Evolutionary conservation across 768 basidiomycete genomes (phyloP), one percentile per base, ranked within the genome.

Genomic region (Dioszegia crocea): DNA sequence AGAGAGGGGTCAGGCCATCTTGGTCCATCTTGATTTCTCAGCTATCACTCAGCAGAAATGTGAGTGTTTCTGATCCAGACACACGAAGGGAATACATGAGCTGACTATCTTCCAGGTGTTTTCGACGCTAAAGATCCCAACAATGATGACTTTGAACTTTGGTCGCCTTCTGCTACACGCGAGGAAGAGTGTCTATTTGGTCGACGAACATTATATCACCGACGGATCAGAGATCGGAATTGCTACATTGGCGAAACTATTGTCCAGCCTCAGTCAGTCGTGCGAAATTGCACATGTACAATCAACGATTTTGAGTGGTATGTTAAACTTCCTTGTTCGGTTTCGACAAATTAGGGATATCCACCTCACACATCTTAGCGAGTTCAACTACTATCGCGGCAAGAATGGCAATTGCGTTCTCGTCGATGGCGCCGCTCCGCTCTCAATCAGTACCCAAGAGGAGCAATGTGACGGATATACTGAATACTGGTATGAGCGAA

Each of bases 141-240:
- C 17, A 79, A 86, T 38, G 93, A 97, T 71, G 96, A 99, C 78
- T 98, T 98, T 72, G 93, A 98, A 74, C 78, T 96, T 1, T 98
- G 96, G 96, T 91, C 88, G 72, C 96, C 94, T 0, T 89, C 88
- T 58, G 88, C 93, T 70, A 86, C 85, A 45, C 84, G 96, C n/a
- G 79, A 83, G 31, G 92, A 98, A 70, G 80, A 80, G 8, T 99
- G 96, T 77, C 79, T 98, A 26, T 99, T 98, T 64, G 96, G 96
- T 21, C 83, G 88, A 59, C 88, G 90, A 83, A 90, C 88, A 0
- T 79, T 88, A n/a, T 98, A 93, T 72, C 89, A 93, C 74, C 89
- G 96, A 12, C 85, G 94, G 19, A 81, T 83, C 30, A 84, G 94
- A 5, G 81, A 89, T 26, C 80, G 81, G 0, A 86, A 89, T 61